Conservation (phyloP, 495 filamentous ascomycete species). For the Extremus antarcticus region DNA sequence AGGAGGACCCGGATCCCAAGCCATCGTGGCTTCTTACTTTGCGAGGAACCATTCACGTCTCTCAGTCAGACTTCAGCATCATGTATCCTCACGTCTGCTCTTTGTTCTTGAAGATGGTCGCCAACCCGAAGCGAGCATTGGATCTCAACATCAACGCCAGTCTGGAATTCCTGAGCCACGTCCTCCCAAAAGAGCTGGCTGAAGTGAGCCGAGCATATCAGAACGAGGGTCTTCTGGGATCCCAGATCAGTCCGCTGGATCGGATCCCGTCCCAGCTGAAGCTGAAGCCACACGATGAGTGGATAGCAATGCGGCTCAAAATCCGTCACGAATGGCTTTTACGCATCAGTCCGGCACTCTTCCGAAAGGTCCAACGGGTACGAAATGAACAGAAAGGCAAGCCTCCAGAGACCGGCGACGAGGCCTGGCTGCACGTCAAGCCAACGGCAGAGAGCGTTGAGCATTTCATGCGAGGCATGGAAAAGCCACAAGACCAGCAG, state of each 20-base stretch:
- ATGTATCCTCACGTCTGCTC: constrained; percentile 46
- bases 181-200: constrained; percentile 15
- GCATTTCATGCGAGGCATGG: background rate
- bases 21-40: constrained; percentile 48
- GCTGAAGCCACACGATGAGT: constrained; percentile 18
- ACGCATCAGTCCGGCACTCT: constrained; percentile 15
- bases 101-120: constrained; percentile 45
- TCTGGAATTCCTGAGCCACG: constrained; percentile 23
- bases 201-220: constrained; percentile 18
- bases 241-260: constrained; percentile 6
- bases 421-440: constrained; percentile 24
- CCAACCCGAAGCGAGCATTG: constrained; percentile 44
- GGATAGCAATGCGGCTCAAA: constrained; percentile 13
- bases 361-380: constrained; percentile 4
- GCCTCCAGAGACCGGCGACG: constrained; percentile 10
- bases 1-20: constrained; percentile 1
- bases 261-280: constrained; percentile 8
- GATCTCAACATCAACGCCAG: constrained; percentile 44
- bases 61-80: constrained; percentile 48
- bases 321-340: constrained; percentile 20
- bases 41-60: constrained; percentile 47
- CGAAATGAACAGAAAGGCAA: constrained; percentile 3
- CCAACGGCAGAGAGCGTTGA: constrained; percentile 12
- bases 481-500: background rate
- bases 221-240: constrained; percentile 18